phyloP scores from a whole-genome alignment of 768 basidiomycete genomes.

The Crassisporium funariophilum region DNA sequence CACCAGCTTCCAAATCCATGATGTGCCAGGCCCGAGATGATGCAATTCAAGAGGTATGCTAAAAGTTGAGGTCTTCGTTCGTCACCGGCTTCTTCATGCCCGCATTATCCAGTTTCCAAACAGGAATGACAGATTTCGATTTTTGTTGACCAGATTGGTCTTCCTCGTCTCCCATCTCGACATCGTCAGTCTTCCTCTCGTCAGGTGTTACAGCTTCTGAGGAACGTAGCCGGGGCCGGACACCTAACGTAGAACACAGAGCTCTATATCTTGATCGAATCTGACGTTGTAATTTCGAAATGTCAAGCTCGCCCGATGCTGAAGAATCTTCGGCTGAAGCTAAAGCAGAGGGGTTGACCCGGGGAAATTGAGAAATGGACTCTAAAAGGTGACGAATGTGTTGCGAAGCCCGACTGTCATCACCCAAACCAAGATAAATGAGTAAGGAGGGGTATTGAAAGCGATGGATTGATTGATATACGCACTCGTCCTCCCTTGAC shows the following conservation, averaged over 20 bases:
- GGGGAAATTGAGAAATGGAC: constrained; percentile 76
- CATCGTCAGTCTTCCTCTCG: constrained; percentile 6
- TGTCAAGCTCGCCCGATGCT: constrained; percentile 73
- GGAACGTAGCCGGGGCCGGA: constrained; percentile 47
- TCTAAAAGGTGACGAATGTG: constrained; percentile 73
- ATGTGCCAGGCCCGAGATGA: too few species aligned
- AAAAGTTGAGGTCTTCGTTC: constrained; percentile 23
- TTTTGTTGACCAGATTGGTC: constrained; percentile 6
- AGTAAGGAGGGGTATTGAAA: not conserved
- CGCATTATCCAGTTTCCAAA: constrained; percentile 27
- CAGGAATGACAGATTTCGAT: constrained; percentile 20
- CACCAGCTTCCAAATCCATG: too few species aligned
- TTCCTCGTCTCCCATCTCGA: constrained; percentile 5
- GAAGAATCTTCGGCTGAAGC: constrained; percentile 27
- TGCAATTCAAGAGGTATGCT: too few species aligned
- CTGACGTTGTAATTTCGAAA: constrained; percentile 74
- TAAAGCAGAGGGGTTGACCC: constrained; percentile 58
- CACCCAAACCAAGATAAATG: constrained; percentile 7
- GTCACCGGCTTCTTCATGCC: constrained; percentile 20
- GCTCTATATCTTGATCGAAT: constrained; percentile 88
- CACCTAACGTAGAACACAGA: constrained; percentile 81
- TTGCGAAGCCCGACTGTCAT: constrained; percentile 52
- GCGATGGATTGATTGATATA: constrained; percentile 10
- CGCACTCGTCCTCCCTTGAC: constrained; percentile 51
- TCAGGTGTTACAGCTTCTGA: constrained; percentile 9